Evolutionary conservation across 768 basidiomycete species (phyloP).

Genomic region (Paxillus involutus): DNA sequence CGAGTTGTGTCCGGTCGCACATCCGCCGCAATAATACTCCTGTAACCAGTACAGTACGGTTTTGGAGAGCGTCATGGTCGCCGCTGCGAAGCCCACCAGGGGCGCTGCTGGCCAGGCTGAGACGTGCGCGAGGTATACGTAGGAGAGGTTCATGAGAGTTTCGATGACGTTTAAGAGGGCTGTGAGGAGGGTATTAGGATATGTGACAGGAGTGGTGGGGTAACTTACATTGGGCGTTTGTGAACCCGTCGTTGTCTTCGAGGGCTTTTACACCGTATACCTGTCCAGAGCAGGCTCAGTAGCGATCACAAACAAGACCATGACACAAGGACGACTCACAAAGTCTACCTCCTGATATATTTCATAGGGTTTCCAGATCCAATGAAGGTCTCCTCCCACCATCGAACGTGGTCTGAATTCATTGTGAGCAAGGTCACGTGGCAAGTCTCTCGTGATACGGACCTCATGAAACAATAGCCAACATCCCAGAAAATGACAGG

Average conservation of each 20-base stretch:
- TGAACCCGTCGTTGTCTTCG: conserved; percentile 72
- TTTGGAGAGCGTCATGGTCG: conserved; percentile 81
- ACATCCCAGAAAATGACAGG: conserved; percentile 76
- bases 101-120: conserved; percentile 62
- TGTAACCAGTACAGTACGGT: conserved; percentile 81
- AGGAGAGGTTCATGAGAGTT: conserved; percentile 68
- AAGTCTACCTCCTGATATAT: conserved; percentile 68
- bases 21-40: conserved; percentile 76
- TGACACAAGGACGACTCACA: conserved; percentile 37
- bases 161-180: conserved; percentile 81
- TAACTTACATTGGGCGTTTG: conserved; percentile 78
- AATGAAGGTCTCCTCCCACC: conserved; percentile 84
- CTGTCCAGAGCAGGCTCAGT: conserved; percentile 30
- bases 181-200: conserved; percentile 24
- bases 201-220: not conserved
- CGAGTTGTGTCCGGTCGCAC: conserved; percentile 74
- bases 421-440: not conserved
- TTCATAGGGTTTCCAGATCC: conserved; percentile 87
- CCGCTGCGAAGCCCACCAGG: conserved; percentile 70
- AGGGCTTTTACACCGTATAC: conserved; percentile 73
- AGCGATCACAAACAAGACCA: conserved; percentile 24
- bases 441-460: conserved; percentile 15
- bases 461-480: conserved; percentile 82
- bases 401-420: conserved; percentile 76
- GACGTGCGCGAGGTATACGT: conserved; percentile 75